Conservation (phyloP, 495 filamentous ascomycete genomes). For the Lasiosphaeria miniovina region DNA sequence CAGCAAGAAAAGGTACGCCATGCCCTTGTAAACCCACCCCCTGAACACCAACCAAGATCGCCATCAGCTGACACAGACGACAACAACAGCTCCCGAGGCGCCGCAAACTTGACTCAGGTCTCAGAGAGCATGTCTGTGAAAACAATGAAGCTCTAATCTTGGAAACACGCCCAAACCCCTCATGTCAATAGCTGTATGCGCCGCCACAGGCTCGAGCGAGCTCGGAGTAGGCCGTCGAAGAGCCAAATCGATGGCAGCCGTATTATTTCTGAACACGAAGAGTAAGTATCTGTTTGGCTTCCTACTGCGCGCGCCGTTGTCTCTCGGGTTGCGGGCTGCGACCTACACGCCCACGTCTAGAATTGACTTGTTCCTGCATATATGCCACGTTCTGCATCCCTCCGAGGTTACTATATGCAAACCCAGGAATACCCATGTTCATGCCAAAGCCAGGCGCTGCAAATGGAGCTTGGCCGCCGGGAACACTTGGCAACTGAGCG, state of each 20-base stretch:
- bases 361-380: conserved; percentile 47
- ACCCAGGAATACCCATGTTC: conserved; percentile 44
- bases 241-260: not conserved
- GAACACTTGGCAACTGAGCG: conserved; percentile 26
- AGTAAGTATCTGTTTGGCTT: conserved; percentile 6
- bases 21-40: not conserved
- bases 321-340: conserved; percentile 32
- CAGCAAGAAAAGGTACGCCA: not conserved
- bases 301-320: conserved; percentile 1
- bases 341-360: conserved; percentile 54
- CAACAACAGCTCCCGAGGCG: too few relatives aligned
- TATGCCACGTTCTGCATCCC: conserved; percentile 43
- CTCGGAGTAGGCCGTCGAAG: not conserved
- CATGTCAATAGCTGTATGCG: too few relatives aligned
- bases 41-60: not conserved
- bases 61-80: too few relatives aligned
- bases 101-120: too few relatives aligned
- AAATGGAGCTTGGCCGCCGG: conserved; percentile 33
- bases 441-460: conserved; percentile 49
- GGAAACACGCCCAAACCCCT: too few relatives aligned
- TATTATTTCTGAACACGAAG: not conserved
- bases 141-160: too few relatives aligned
- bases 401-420: conserved; percentile 38
- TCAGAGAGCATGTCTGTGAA: too few relatives aligned
- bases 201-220: not conserved